Evolutionary conservation across 2,329 filamentous ascomycete genomes (phyloP).

Genomic region (Cladosporium sp.): DNA sequence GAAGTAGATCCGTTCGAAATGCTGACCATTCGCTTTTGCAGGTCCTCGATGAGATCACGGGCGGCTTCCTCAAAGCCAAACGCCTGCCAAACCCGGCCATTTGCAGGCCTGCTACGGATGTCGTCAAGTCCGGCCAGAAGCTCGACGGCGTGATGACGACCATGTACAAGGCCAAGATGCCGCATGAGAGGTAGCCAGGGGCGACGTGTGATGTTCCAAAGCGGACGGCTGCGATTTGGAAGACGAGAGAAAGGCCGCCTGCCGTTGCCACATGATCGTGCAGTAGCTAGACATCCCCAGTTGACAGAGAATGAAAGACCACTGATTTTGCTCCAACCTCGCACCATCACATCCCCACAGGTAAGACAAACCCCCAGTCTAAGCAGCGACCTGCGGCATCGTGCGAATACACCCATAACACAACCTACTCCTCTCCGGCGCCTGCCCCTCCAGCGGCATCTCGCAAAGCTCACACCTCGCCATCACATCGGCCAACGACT

Average conservation of each 20-base stretch:
- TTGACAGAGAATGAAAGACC: too few species aligned
- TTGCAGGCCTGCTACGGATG: conserved; percentile 1
- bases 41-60: conserved; percentile 37
- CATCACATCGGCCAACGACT: conserved; percentile 29
- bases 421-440: conserved; percentile 38
- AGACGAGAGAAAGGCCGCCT: too few species aligned
- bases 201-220: too few species aligned
- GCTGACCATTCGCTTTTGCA: conserved; percentile 7
- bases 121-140: conserved; percentile 13
- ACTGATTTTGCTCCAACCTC: too few species aligned
- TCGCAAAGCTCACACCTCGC: conserved; percentile 63
- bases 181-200: too few species aligned
- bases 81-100: conserved; percentile 19
- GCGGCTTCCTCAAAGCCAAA: conserved; percentile 34
- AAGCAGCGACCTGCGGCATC: background rate
- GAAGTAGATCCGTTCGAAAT: background rate
- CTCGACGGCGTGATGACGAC: conserved; percentile 14
- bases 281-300: too few species aligned
- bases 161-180: conserved; percentile 11
- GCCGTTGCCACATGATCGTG: too few species aligned
- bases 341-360: background rate
- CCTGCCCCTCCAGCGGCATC: conserved; percentile 50
- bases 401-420: conserved; percentile 66
- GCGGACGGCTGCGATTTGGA: too few species aligned
- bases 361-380: background rate